Evolutionary conservation across 2,329 filamentous ascomycete species (phyloP), one percentile per base, ranked within the genome.

Genomic region (Alternaria gaisen): DNA sequence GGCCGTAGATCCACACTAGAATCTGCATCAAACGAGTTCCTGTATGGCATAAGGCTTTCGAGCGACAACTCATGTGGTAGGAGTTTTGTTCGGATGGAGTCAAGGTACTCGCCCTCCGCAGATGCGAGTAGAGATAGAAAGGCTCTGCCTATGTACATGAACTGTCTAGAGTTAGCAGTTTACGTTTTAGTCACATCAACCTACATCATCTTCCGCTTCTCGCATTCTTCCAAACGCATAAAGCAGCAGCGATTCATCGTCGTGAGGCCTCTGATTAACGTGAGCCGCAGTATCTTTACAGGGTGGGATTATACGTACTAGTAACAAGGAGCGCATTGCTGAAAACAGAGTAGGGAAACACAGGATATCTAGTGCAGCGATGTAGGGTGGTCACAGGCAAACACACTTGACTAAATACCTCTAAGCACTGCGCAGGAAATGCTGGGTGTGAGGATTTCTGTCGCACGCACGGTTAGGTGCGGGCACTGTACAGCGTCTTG

Each of bases 211-310:
- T 56, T 34, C 42, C 14, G 24, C 9, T 48, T 56, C 34, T 48
- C 38, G 9, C n/a, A 56, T 16, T 28, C 53, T 56, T 48, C 14
- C 8, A 47, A 10, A 22, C 12, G 22, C 42, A 36, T 53, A 38
- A 58, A 24, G 42, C 28, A 61, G 36, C 36, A 54, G 54, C 43
- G 30, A 54, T 50, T 58, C 14, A 28, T 61, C n/a, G 14, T 43
- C 5, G 41, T 32, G 22, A 44, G 24, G 8, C 20, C 44, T 18
- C 54, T 58, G n/a, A 26, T 20, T 36, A 11, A 44, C 53, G 36
- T 61, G 46, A 61, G 55, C 41, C 24, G 36, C 18, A 43, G 42
- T 40, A 58, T 61, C 41, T 8, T 36, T 61, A 51, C 20, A 22
- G 8, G 0, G 9, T 54, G 54, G 4, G 5, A 44, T 22, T 20